Evolutionary conservation across 352 stramenopile genomes (phyloP).

Genomic region (Phytophthora tubulina): DNA sequence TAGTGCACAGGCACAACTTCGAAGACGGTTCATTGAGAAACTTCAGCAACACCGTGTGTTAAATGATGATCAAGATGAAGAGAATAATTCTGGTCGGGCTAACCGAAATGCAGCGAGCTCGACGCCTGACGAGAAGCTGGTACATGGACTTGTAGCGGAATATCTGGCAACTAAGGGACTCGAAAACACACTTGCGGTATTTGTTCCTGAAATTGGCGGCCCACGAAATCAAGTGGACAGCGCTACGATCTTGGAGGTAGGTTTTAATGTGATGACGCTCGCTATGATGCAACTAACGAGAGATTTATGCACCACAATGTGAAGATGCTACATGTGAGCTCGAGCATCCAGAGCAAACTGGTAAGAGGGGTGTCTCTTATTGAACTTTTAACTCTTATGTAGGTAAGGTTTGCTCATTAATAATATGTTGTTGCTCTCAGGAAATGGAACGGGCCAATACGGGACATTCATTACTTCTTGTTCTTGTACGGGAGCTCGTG

Average conservation of each 20-base stretch:
- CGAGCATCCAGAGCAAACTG: slow-evolving; percentile 39
- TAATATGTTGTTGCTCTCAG: slow-evolving; percentile 15
- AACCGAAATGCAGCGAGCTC: slow-evolving; percentile 13
- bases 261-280: not conserved
- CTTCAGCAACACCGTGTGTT: slow-evolving; percentile 50
- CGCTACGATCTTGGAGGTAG: slow-evolving; percentile 58
- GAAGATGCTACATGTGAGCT: slow-evolving; percentile 50
- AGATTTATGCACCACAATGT: not conserved
- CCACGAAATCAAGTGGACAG: slow-evolving; percentile 50
- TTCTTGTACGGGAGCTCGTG: slow-evolving; percentile 56
- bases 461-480: slow-evolving; percentile 34
- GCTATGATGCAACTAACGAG: not conserved
- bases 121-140: slow-evolving; percentile 61
- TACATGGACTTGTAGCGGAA: slow-evolving; percentile 67
- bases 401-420: not conserved
- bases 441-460: slow-evolving; percentile 26
- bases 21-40: slow-evolving; percentile 79
- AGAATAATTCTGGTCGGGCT: slow-evolving; percentile 13
- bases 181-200: slow-evolving; percentile 73
- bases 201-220: slow-evolving; percentile 74
- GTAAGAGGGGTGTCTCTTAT: slow-evolving; percentile 14
- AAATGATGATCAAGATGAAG: slow-evolving; percentile 13
- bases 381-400: not conserved
- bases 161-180: slow-evolving; percentile 60
- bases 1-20: slow-evolving; percentile 61